phyloP scores from a whole-genome alignment of 805 yeast genomes.

The Starmerella stellata region DNA sequence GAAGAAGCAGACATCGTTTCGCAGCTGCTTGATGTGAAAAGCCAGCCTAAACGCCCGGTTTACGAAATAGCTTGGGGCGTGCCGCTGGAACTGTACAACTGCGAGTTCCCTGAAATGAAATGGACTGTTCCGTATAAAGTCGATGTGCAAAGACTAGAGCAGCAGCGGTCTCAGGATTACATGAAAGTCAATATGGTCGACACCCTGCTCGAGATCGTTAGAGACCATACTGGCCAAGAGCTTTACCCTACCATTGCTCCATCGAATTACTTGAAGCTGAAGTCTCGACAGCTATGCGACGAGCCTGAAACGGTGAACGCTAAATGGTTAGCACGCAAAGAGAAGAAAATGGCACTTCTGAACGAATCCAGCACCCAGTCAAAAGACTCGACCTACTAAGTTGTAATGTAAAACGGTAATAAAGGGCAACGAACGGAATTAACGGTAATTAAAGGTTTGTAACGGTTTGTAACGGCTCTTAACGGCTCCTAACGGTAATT shows the following conservation, averaged over 20 bases:
- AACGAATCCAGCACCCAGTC: too few species aligned
- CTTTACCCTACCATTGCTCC: slow-evolving; percentile 31
- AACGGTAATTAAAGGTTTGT: too few species aligned
- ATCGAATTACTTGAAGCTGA: slow-evolving; percentile 38
- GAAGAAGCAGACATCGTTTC: slow-evolving; percentile 44
- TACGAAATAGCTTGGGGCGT: slow-evolving; percentile 81
- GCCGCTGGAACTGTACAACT: slow-evolving; percentile 74
- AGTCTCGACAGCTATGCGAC: slow-evolving; percentile 39
- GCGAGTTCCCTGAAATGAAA: slow-evolving; percentile 51
- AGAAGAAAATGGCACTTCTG: neutral
- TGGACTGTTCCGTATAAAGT: slow-evolving; percentile 29
- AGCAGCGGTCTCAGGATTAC: slow-evolving; percentile 36
- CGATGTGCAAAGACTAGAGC: neutral
- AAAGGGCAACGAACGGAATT: too few species aligned
- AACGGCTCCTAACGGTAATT: too few species aligned
- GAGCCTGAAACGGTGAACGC: slow-evolving; percentile 53
- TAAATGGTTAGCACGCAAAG: slow-evolving; percentile 29
- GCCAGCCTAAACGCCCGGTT: slow-evolving; percentile 48
- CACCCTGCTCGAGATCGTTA: slow-evolving; percentile 29
- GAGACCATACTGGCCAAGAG: neutral
- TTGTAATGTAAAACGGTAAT: too few species aligned
- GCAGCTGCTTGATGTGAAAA: slow-evolving; percentile 39
- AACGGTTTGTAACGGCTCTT: too few species aligned
- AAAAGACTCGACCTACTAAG: too few species aligned
- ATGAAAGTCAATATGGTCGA: slow-evolving; percentile 37